Evolutionary conservation across 2,329 filamentous ascomycete genomes (phyloP), one percentile per base, ranked within the genome.

Genomic region (Colletotrichum lupini): DNA sequence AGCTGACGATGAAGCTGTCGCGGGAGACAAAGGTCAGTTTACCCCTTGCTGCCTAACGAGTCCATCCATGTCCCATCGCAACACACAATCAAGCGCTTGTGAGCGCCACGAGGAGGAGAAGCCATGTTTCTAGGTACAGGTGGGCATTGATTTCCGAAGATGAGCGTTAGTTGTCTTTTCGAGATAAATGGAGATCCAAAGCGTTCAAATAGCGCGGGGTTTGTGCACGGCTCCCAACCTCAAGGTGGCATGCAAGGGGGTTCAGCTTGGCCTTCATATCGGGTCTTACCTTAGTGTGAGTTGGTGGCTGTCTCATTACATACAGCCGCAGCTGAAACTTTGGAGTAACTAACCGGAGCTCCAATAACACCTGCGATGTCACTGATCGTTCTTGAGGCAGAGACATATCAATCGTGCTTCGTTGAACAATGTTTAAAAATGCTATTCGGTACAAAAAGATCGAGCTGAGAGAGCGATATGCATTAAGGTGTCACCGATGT

Each of bases 11-110:
- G 26, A 19, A 5, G 37, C n/a, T n/a, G 24, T 24, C 87, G 79
- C 8, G 1, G 19, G 9, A 1, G 42, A 22, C 74, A 88, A 85
- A 37, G 37, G 37, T 42, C 16, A 16, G 86, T 79, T 79, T 83
- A 22, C 83, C 82, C 49, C 81, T 74, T 14, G 80, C 79, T 57
- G 81, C 80, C 53, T 79, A 77, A 11, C 30, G 85, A 85, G 74
- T 88, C 85, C 82, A 87, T 86, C 86, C 86, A 89, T 4, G 86
- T 88, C 16, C 87, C 87, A 77, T 88, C 87, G 76, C 87, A 89
- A 73, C 86, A 88, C 26, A 87, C 79, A 30, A 88, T 84, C 68
- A 88, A 81, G 19, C 87, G 84, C 79, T 88, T 88, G 73, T 46
- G 71, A 24, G 57, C 24, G 8, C 30, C 62, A 6, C n/a, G 46